Percentiles rank a stretch among this genome's conserved stretches.
phyloP scores from a whole-genome alignment of 2,329 filamentous ascomycete species.

The Clonostachys sp. region DNA sequence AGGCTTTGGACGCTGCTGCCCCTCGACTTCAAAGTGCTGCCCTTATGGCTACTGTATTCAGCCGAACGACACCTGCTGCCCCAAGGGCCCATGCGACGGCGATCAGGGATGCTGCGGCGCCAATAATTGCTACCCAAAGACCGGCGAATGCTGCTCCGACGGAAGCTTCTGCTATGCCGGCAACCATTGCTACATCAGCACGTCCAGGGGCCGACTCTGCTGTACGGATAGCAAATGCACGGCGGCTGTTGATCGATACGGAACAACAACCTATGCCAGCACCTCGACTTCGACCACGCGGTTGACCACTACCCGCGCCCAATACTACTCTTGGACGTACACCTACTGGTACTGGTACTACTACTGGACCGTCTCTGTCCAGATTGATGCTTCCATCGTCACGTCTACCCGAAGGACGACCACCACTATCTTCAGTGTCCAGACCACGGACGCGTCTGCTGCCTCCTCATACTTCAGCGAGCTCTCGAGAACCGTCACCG shows the following conservation, averaged over 20 bases:
- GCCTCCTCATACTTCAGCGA: conserved; percentile 9
- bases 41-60: conserved; percentile 13
- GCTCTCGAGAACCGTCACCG: conserved; percentile 8
- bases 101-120: conserved; percentile 11
- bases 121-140: conserved; percentile 10
- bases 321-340: conserved; percentile 13
- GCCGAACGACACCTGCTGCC: conserved; percentile 9
- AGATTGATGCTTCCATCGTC: conserved; percentile 10
- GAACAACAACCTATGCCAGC: conserved; percentile 9
- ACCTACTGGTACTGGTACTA: conserved; percentile 14
- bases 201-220: conserved; percentile 5
- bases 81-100: conserved; percentile 8
- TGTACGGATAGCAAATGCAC: conserved; percentile 15
- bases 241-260: conserved; percentile 9
- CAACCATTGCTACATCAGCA: conserved; percentile 11
- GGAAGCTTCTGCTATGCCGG: conserved; percentile 11
- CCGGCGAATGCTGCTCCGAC: conserved; percentile 11
- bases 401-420: conserved; percentile 8
- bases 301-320: conserved; percentile 4
- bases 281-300: conserved; percentile 7
- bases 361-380: conserved; percentile 13
- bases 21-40: conserved; percentile 8
- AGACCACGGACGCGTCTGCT: conserved; percentile 9
- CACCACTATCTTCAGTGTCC: conserved; percentile 8
- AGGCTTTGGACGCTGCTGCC: conserved; percentile 11